Evolutionary conservation across 2,329 filamentous ascomycete species (phyloP).

Genomic region (Aspergillus ustus): DNA sequence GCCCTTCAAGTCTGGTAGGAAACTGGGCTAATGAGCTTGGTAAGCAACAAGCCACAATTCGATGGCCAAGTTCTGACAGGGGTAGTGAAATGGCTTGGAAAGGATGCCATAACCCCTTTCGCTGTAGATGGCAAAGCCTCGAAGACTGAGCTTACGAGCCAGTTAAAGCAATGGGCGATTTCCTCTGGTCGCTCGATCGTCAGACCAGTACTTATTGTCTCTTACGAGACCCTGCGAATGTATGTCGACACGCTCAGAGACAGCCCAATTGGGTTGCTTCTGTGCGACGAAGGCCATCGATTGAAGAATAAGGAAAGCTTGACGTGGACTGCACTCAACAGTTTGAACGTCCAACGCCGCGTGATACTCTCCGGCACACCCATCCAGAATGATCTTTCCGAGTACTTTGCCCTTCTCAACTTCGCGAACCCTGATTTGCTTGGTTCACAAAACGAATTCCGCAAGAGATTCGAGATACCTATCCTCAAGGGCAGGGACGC

Average conservation of each 20-base stretch:
- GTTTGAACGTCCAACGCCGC: conserved; percentile 83
- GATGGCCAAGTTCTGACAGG: conserved; percentile 24
- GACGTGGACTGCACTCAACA: conserved; percentile 90
- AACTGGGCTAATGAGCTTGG: conserved; percentile 96
- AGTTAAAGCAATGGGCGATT: conserved; percentile 94
- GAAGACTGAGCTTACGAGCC: conserved; percentile 87
- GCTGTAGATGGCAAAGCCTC: conserved; percentile 95
- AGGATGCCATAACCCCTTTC: conserved; percentile 88
- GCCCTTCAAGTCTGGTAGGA: conserved; percentile 91
- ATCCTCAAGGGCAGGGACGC: conserved; percentile 92
- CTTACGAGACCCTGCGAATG: conserved; percentile 91
- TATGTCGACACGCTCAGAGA: conserved; percentile 90
- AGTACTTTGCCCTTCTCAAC: conserved; percentile 94
- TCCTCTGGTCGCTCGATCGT: conserved; percentile 87
- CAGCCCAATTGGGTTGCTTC: conserved; percentile 85
- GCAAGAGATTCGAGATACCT: conserved; percentile 90
- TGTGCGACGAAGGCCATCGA: conserved; percentile 96
- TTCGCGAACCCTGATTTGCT: conserved; percentile 95
- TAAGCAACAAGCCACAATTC: conserved; percentile 28
- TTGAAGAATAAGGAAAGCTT: conserved; percentile 96
- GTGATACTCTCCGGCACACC: conserved; percentile 97
- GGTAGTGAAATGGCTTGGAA: conserved; percentile 86
- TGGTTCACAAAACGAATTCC: conserved; percentile 86
- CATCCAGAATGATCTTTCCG: conserved; percentile 97
- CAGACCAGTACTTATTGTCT: conserved; percentile 93